Evolutionary conservation across 345 rosid genomes (phyloP), one percentile per base, ranked within the genome.

Genomic region (Acer negundo): DNA sequence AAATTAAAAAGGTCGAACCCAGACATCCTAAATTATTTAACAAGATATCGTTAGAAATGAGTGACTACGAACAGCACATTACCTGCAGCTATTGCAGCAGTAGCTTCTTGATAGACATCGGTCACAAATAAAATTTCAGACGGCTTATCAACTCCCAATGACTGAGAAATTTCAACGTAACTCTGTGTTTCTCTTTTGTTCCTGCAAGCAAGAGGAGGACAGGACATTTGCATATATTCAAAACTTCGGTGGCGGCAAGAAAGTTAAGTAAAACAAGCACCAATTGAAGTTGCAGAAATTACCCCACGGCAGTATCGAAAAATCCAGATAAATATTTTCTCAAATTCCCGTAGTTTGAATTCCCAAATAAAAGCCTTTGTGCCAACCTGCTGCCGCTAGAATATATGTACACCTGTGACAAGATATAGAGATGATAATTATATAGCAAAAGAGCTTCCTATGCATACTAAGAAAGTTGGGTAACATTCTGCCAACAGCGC

Each of bases 351-450:
- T 82, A 81, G 70, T 86, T 86, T 69, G 99, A 88, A 74, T 96
- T 88, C 38, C 99, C 97, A 76, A 96, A 94, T 74, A 96, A 55
- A 62, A 92, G 97, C 83, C 97, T 89, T 73, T 94, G 99, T 8
- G 98, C 92, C 88, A 96, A 86, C 79, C 99, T 86, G 86, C 99
- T 94, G 59, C 99, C 98, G 61, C 97, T 96, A 46, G 97, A 96
- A 87, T 95, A 95, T 81, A 95, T 93, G 85, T 93, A 95, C 35
- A 93, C 94, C 99, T 93, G 87, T 65, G 56, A 40, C 75, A 53
- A 44, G 22, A 74, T 2, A 70, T 24, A 66, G 28, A 62, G 73
- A 42, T 16, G 28, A 17, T 75, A 44, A 75, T 8, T 31, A 31
- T 38, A 46, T 65, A 7, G 67, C 23, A 19, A 70, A 69, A 24